Conservation (phyloP, 1,284 basidiomycete genomes). For the Agaricales sp. region DNA sequence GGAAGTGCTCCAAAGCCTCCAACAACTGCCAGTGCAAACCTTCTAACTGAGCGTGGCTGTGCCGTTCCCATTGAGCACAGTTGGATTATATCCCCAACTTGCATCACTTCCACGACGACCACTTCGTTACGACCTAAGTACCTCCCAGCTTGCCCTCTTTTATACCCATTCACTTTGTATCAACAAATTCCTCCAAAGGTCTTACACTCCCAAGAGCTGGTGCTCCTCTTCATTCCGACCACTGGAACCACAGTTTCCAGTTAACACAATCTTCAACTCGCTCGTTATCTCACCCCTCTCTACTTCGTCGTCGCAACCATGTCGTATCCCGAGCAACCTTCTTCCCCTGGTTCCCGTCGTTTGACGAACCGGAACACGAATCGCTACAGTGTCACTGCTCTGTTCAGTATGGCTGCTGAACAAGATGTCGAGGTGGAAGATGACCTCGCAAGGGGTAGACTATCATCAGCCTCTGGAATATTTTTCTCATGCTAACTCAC, state of each 20-base stretch:
- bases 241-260: constrained; percentile 10
- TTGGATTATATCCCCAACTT: neutral
- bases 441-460: constrained; percentile 86
- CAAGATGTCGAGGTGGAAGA: constrained; percentile 99
- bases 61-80: neutral
- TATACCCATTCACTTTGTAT: constrained; percentile 13
- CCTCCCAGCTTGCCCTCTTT: constrained; percentile 12
- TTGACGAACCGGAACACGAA: constrained; percentile 90
- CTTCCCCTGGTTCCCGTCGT: constrained; percentile 54
- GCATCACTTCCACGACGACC: neutral
- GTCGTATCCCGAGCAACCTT: constrained; percentile 56
- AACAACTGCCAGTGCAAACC: neutral
- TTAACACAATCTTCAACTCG: constrained; percentile 11
- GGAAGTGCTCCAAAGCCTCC: too few species aligned
- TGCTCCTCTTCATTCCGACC: constrained; percentile 12
- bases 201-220: constrained; percentile 27
- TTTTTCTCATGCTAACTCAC: constrained; percentile 2
- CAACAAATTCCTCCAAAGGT: constrained; percentile 14
- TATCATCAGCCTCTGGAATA: constrained; percentile 2
- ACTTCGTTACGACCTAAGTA: constrained; percentile 10
- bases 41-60: neutral
- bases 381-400: constrained; percentile 90
- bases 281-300: constrained; percentile 8
- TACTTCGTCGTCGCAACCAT: constrained; percentile 25
- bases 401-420: constrained; percentile 97